phyloP scores from a whole-genome alignment of 352 stramenopile species.

The Globisporangium abappressorium region DNA sequence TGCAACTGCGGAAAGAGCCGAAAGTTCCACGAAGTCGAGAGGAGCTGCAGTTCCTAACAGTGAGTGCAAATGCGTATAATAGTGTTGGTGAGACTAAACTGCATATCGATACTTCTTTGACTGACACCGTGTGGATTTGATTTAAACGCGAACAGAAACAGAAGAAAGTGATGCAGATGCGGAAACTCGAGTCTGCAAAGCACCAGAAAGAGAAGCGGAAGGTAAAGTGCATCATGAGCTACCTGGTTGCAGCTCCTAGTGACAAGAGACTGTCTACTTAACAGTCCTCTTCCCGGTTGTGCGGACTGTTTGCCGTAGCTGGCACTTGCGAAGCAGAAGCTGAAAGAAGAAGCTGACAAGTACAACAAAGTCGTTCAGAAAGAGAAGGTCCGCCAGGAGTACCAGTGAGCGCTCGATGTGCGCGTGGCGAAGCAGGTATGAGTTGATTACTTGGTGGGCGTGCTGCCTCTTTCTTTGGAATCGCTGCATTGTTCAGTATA shows the following conservation, averaged over 20 bases:
- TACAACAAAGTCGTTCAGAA: slow-evolving; percentile 29
- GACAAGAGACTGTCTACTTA: background rate
- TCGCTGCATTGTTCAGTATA: background rate
- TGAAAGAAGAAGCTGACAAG: slow-evolving; percentile 42
- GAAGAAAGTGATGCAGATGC: slow-evolving; percentile 38
- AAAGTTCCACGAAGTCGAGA: slow-evolving; percentile 38
- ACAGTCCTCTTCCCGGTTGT: no score
- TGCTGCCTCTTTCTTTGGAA: background rate
- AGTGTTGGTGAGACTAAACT: background rate
- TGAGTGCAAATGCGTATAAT: slow-evolving; percentile 12
- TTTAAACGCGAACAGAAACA: slow-evolving; percentile 34
- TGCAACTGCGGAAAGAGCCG: slow-evolving; percentile 3
- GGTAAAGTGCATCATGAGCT: slow-evolving; percentile 19
- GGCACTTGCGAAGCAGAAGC: slow-evolving; percentile 39
- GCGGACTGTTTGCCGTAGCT: slow-evolving; percentile 16
- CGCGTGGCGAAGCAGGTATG: slow-evolving; percentile 42
- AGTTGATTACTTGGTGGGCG: background rate
- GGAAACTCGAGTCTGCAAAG: slow-evolving; percentile 40
- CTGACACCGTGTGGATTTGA: background rate
- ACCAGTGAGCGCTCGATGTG: slow-evolving; percentile 31
- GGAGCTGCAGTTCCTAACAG: slow-evolving; percentile 48
- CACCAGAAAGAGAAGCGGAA: slow-evolving; percentile 53
- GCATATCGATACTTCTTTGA: background rate
- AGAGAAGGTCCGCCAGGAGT: slow-evolving; percentile 46
- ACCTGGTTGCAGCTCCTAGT: background rate